These are phyloP conservation scores for Chrysanthemum lavandulifolium DNA, from an alignment of 129 eudicot species.

Conservation along the genomic window DNA sequence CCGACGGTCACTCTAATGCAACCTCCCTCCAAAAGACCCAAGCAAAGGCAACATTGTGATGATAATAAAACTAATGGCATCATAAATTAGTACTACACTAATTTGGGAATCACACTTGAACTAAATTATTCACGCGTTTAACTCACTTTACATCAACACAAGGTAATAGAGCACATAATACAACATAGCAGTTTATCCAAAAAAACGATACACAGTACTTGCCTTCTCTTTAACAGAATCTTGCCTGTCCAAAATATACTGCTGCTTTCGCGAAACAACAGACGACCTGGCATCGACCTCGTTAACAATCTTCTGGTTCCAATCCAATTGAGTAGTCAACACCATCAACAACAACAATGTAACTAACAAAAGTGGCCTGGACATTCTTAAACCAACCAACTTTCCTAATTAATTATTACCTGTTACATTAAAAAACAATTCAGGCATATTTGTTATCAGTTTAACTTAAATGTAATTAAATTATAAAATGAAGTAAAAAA, in stretches of 20 bases:
- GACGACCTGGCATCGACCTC: constrained; percentile 33
- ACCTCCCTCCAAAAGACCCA: no score
- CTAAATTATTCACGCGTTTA: no score
- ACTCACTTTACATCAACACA: background rate
- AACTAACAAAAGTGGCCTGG: constrained; percentile 32
- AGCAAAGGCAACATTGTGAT: no score
- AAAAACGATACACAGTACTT: constrained; percentile 8
- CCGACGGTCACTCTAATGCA: no score
- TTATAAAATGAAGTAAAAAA: no score
- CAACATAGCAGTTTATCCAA: background rate
- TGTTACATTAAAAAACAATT: background rate
- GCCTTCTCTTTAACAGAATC: constrained; percentile 41
- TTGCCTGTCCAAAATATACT: constrained; percentile 29
- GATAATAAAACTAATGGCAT: no score
- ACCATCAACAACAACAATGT: constrained; percentile 37
- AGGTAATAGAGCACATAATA: background rate
- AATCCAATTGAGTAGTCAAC: constrained; percentile 38
- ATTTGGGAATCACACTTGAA: no score
- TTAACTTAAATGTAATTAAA: no score
- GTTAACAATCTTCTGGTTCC: constrained; percentile 38
- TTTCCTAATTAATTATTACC: background rate
- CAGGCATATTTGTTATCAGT: no score
- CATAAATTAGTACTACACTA: background rate
- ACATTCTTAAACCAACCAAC: constrained; percentile 16
- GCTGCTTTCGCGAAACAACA: constrained; percentile 28